Conservation (phyloP, 2,329 filamentous ascomycete genomes). For the Cladorrhinum sp. region DNA sequence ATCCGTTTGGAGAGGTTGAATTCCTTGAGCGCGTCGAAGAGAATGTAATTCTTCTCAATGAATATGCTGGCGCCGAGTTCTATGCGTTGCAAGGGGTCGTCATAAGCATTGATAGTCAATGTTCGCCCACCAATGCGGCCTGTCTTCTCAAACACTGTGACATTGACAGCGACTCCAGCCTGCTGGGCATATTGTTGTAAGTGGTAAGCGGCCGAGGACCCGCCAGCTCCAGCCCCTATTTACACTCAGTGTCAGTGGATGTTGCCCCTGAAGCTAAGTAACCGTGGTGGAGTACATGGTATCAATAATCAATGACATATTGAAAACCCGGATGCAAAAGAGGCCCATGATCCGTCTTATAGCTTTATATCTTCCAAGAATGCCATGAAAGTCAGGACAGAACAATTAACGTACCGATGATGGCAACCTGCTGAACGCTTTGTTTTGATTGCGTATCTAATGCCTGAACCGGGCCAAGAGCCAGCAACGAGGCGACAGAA, state of each 20-base stretch:
- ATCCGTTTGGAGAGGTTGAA: slow-evolving; percentile 65
- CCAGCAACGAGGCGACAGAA: slow-evolving; percentile 5
- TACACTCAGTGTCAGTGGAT: neutral
- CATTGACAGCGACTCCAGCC: slow-evolving; percentile 62
- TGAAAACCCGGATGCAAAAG: too few relatives aligned
- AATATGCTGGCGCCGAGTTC: slow-evolving; percentile 94
- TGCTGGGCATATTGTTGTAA: slow-evolving; percentile 67
- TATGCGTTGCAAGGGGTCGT: slow-evolving; percentile 63
- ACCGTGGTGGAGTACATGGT: neutral
- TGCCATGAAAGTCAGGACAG: too few relatives aligned
- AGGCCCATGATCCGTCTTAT: too few relatives aligned
- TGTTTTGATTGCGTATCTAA: neutral
- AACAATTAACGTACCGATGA: slow-evolving; percentile 33
- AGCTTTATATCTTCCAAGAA: too few relatives aligned
- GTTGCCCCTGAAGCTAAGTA: neutral
- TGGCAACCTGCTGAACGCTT: slow-evolving; percentile 30
- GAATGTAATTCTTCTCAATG: slow-evolving; percentile 77
- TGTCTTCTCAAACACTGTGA: slow-evolving; percentile 84
- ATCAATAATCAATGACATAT: too few relatives aligned
- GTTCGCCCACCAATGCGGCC: slow-evolving; percentile 78
- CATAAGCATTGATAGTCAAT: slow-evolving; percentile 76
- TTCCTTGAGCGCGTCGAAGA: slow-evolving; percentile 67
- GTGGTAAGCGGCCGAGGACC: slow-evolving; percentile 82
- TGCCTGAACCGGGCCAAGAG: neutral
- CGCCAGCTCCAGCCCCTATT: slow-evolving; percentile 82